These are phyloP conservation scores for Fusarium sp. DNA, from an alignment of 2,329 filamentous ascomycete genomes.

Conservation along the genomic window DNA sequence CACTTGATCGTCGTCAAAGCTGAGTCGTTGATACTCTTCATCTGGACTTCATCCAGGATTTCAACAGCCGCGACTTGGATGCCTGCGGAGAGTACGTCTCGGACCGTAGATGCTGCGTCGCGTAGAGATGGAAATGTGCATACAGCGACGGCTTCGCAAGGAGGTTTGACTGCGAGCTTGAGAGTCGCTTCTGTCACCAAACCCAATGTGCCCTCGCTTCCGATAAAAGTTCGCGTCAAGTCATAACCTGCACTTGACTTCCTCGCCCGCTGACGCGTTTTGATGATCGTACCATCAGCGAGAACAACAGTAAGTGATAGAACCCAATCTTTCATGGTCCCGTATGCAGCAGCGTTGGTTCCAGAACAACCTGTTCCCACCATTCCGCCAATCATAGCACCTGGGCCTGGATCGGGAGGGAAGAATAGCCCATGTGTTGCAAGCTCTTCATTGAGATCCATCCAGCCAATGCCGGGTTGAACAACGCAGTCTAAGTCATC, in stretches of 20 bases:
- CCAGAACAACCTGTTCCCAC: conserved; percentile 81
- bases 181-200: conserved; percentile 75
- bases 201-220: conserved; percentile 83
- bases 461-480: conserved; percentile 90
- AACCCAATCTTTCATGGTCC: conserved; percentile 90
- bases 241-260: conserved; percentile 88
- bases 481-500: conserved; percentile 93
- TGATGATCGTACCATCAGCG: conserved; percentile 80
- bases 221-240: conserved; percentile 82
- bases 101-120: conserved; percentile 77
- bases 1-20: conserved; percentile 75
- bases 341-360: conserved; percentile 83
- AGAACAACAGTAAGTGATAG: conserved; percentile 84
- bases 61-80: conserved; percentile 82
- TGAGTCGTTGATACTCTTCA: conserved; percentile 81
- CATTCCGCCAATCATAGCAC: conserved; percentile 84
- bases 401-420: conserved; percentile 82
- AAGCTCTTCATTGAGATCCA: conserved; percentile 80
- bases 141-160: conserved; percentile 80
- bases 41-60: conserved; percentile 89
- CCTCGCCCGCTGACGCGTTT: conserved; percentile 77
- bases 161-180: conserved; percentile 80
- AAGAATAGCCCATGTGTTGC: conserved; percentile 84
- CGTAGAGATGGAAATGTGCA: conserved; percentile 82
- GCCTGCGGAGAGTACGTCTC: conserved; percentile 76